phyloP scores from a whole-genome alignment of 108 stramenopile genomes.

The Stephanodiscus triporus region DNA sequence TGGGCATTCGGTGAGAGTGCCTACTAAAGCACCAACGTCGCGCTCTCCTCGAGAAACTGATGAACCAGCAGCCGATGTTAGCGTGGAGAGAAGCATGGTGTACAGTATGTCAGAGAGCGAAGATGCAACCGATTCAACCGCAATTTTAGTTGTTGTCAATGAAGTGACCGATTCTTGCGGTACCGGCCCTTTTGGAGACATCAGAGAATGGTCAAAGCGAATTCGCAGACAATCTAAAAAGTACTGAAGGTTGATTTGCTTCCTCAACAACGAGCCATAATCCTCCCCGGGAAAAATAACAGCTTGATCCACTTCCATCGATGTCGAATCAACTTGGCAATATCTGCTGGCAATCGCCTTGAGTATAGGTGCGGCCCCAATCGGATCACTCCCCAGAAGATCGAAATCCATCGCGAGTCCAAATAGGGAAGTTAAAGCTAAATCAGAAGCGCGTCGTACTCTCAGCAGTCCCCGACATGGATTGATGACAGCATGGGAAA shows the following conservation, averaged over 20 bases:
- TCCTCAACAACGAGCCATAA: slow-evolving; percentile 62
- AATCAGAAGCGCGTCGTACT: slow-evolving; percentile 71
- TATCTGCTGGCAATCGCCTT: slow-evolving; percentile 60
- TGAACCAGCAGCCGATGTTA: slow-evolving; percentile 53
- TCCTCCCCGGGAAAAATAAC: slow-evolving; percentile 13
- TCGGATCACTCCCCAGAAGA: slow-evolving; percentile 67
- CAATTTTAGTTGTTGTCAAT: slow-evolving; percentile 2
- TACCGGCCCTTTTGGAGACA: slow-evolving; percentile 7
- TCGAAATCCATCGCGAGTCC: slow-evolving; percentile 84
- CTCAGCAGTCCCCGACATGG: slow-evolving; percentile 43
- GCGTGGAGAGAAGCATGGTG: slow-evolving; percentile 72
- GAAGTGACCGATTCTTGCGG: background rate
- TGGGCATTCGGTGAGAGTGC: slow-evolving; percentile 74
- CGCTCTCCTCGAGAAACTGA: slow-evolving; percentile 80
- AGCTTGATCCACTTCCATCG: background rate
- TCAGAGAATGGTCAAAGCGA: slow-evolving; percentile 52
- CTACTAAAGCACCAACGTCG: slow-evolving; percentile 78
- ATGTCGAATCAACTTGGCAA: slow-evolving; percentile 7
- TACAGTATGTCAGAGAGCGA: slow-evolving; percentile 60
- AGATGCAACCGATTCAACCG: slow-evolving; percentile 50
- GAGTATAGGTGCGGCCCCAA: slow-evolving; percentile 54
- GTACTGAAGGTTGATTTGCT: slow-evolving; percentile 82
- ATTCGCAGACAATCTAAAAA: slow-evolving; percentile 75
- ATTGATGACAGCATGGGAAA: slow-evolving; percentile 38
- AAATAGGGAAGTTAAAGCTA: slow-evolving; percentile 76